Conservation (phyloP, 2,329 filamentous ascomycete species). For the Uncinocarpus reesii region DNA sequence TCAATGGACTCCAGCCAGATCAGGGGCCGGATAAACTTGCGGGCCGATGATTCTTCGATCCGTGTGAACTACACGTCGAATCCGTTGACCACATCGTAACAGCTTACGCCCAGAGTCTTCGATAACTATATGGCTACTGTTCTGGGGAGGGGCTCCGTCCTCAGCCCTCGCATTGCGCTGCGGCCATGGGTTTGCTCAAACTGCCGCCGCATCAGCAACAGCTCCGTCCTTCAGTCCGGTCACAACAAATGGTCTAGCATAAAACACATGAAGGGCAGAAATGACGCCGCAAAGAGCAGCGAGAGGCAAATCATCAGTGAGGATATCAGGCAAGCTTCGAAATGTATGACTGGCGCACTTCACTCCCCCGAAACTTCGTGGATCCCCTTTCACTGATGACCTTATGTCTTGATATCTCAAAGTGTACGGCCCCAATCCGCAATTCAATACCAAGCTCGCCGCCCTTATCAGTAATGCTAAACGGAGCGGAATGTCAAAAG, state of each 20-base stretch:
- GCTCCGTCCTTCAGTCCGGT: slow-evolving; percentile 47
- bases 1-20: no score
- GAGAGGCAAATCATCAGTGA: slow-evolving; percentile 59
- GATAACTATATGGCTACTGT: slow-evolving; percentile 15
- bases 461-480: slow-evolving; percentile 65
- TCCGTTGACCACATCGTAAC: not conserved
- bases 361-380: not conserved
- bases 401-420: slow-evolving; percentile 14
- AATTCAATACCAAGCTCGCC: slow-evolving; percentile 65
- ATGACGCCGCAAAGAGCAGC: slow-evolving; percentile 63
- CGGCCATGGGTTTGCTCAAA: slow-evolving; percentile 18
- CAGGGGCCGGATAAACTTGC: slow-evolving; percentile 8
- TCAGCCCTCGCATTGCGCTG: not conserved
- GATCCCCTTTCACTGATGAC: not conserved
- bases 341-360: slow-evolving; percentile 43
- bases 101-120: no score
- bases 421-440: slow-evolving; percentile 68
- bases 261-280: slow-evolving; percentile 83
- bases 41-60: slow-evolving; percentile 2
- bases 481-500: slow-evolving; percentile 75
- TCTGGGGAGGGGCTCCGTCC: slow-evolving; percentile 5
- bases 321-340: slow-evolving; percentile 64
- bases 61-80: not conserved
- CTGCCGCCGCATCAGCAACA: slow-evolving; percentile 42
- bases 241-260: slow-evolving; percentile 96